phyloP scores from a whole-genome alignment of 2,329 filamentous ascomycete species.

The Calycina herbarum region DNA sequence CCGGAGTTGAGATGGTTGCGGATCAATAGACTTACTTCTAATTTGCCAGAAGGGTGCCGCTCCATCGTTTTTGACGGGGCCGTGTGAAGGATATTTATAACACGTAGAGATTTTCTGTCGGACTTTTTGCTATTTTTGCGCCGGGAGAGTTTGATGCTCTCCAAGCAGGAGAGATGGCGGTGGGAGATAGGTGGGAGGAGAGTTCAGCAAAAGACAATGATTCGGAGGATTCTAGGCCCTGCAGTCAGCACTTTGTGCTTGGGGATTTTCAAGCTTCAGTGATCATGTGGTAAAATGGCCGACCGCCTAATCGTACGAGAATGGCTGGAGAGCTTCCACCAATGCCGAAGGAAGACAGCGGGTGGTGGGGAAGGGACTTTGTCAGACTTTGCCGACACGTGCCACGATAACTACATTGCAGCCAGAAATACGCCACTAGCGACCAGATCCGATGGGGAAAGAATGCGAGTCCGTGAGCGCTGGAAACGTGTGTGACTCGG shows the following conservation, averaged over 20 bases:
- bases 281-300: conserved; percentile 1
- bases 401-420: conserved; percentile 3
- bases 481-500: conserved; percentile 4
- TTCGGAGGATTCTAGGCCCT: not conserved
- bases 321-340: not conserved
- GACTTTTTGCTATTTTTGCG: conserved; percentile 1
- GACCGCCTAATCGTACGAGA: conserved; percentile 1
- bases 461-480: not conserved
- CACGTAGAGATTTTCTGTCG: not conserved
- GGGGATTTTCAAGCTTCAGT: not conserved
- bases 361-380: not conserved
- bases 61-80: not conserved
- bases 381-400: not conserved
- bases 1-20: conserved; percentile 1
- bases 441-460: conserved; percentile 5
- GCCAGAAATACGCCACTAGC: conserved; percentile 2
- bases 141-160: not conserved
- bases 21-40: not conserved
- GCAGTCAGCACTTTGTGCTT: conserved; percentile 1
- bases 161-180: not conserved
- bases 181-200: not conserved
- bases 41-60: conserved; percentile 3
- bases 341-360: not conserved
- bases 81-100: not conserved
- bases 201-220: not conserved